These are phyloP conservation scores for Pseudonectria buxi DNA, from an alignment of 2,329 filamentous ascomycete genomes.

Conservation along the genomic window DNA sequence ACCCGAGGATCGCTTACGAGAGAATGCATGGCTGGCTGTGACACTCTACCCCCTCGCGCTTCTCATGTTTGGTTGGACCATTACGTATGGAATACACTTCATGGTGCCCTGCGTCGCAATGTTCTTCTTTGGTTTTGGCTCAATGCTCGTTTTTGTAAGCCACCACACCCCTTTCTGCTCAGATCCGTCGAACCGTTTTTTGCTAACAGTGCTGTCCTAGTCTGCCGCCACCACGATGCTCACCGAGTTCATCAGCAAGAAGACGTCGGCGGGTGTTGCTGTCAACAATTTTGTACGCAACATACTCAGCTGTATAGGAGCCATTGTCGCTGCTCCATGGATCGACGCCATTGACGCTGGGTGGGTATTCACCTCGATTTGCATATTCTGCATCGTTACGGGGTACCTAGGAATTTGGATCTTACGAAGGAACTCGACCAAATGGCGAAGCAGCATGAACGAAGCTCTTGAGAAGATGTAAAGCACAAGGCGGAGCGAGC, in stretches of 20 bases:
- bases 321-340: conserved; percentile 62
- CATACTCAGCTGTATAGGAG: conserved; percentile 67
- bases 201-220: conserved; percentile 13
- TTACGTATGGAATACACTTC: conserved; percentile 59
- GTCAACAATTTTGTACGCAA: conserved; percentile 78
- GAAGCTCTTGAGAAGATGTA: conserved; percentile 28
- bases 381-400: conserved; percentile 48
- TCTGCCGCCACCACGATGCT: conserved; percentile 70
- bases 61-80: conserved; percentile 72
- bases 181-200: background rate
- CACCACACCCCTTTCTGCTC: background rate
- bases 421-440: conserved; percentile 52
- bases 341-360: conserved; percentile 66
- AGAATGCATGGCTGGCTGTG: conserved; percentile 73
- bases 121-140: conserved; percentile 68
- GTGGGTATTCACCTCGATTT: conserved; percentile 62
- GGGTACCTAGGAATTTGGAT: conserved; percentile 53
- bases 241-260: conserved; percentile 73
- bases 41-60: conserved; percentile 63
- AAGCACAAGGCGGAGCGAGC: background rate
- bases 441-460: conserved; percentile 61
- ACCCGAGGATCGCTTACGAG: conserved; percentile 75
- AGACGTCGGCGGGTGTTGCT: conserved; percentile 66
- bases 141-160: conserved; percentile 70
- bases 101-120: conserved; percentile 56